Conservation (phyloP, 1,284 basidiomycete species). For the Trametes hirsuta region DNA sequence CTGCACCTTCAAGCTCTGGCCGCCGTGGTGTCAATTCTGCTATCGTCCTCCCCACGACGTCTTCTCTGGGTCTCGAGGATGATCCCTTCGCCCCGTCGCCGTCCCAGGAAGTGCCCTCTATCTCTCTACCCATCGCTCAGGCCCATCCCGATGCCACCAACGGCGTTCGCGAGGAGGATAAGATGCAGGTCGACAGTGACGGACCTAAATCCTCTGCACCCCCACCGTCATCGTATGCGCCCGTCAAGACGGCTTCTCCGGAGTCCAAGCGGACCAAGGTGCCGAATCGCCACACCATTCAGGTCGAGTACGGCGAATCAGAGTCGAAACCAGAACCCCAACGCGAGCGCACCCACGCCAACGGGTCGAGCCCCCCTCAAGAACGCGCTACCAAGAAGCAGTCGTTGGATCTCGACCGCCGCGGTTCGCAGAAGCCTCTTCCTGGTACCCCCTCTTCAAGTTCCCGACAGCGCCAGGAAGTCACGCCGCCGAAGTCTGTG, state of each 20-base stretch:
- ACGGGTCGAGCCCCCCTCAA: constrained; percentile 12
- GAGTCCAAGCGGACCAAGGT: constrained; percentile 45
- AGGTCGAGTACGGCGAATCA: constrained; percentile 80
- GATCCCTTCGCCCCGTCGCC: constrained; percentile 53
- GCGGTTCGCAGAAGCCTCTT: constrained; percentile 39
- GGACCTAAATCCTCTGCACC: constrained; percentile 18
- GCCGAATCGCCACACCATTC: constrained; percentile 82
- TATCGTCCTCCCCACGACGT: constrained; percentile 46
- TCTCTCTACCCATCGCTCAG: constrained; percentile 15
- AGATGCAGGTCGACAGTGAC: constrained; percentile 21
- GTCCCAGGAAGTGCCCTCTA: constrained; percentile 31
- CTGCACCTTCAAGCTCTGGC: constrained; percentile 38
- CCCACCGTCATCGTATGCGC: constrained; percentile 30
- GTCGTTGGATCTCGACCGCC: constrained; percentile 32
- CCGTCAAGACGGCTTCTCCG: constrained; percentile 35
- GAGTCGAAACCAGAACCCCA: constrained; percentile 35
- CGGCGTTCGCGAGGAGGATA: constrained; percentile 10
- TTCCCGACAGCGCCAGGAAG: constrained; percentile 29
- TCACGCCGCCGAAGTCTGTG: constrained; percentile 1
- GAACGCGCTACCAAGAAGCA: constrained; percentile 33
- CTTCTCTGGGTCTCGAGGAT: constrained; percentile 45
- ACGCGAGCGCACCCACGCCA: constrained; percentile 29
- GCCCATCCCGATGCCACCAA: constrained; percentile 12
- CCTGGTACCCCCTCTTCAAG: constrained; percentile 33
- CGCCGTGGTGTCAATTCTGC: constrained; percentile 48